Evolutionary conservation across 1,284 basidiomycete species (phyloP).

Genomic region (Calocybe gambosa): DNA sequence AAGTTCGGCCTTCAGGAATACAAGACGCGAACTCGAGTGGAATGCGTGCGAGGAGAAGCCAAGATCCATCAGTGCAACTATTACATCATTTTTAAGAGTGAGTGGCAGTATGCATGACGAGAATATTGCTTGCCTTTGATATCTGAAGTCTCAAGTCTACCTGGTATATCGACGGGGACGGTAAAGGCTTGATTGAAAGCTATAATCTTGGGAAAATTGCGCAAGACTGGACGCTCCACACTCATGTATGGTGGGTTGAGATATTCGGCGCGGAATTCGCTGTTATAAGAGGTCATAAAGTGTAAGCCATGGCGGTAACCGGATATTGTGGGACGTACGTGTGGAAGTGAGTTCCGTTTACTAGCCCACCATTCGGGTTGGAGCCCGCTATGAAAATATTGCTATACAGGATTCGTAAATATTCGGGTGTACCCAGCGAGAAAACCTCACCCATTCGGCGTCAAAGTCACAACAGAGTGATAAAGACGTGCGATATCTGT

Average conservation of each 20-base stretch:
- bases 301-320: too few species aligned
- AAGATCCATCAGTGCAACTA: conserved; percentile 41
- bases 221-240: conserved; percentile 30
- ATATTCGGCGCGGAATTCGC: conserved; percentile 44
- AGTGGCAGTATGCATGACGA: too few species aligned
- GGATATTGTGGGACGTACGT: conserved; percentile 18
- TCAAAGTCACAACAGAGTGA: conserved; percentile 37
- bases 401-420: conserved; percentile 12
- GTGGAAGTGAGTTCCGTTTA: conserved; percentile 27
- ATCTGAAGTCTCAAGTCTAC: conserved; percentile 21
- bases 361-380: conserved; percentile 37
- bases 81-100: background rate
- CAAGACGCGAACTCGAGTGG: conserved; percentile 38
- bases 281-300: too few species aligned
- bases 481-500: conserved; percentile 40
- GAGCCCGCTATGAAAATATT: conserved; percentile 44
- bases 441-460: conserved; percentile 28
- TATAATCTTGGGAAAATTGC: conserved; percentile 31
- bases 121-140: conserved; percentile 26
- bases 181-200: conserved; percentile 34
- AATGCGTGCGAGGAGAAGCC: conserved; percentile 44
- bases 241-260: conserved; percentile 41
- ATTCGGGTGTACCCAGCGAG: background rate
- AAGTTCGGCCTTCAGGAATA: conserved; percentile 37
- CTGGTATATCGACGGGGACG: conserved; percentile 29